These are phyloP conservation scores for Alternaria sp. DNA, from an alignment of 2,329 filamentous ascomycete species.

Conservation along the genomic window DNA sequence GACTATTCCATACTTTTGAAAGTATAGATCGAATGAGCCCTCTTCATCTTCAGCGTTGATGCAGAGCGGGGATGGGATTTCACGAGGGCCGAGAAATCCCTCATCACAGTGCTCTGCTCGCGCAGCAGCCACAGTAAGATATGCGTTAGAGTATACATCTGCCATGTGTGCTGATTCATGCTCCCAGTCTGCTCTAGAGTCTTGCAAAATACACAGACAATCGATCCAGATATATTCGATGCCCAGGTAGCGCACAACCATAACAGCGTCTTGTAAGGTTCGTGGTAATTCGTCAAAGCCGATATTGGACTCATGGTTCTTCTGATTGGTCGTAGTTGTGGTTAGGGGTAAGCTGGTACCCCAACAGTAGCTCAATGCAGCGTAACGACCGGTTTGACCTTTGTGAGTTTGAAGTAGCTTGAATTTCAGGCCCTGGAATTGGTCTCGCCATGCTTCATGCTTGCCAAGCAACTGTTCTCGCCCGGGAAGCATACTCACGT, in stretches of 20 bases:
- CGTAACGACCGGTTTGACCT: background rate
- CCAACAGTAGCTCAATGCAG: background rate
- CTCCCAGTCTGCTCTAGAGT: background rate
- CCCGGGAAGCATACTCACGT: background rate
- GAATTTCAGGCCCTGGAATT: accelerated
- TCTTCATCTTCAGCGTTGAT: background rate
- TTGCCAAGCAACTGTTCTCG: background rate
- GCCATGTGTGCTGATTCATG: background rate
- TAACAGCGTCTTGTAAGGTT: background rate
- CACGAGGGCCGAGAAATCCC: background rate
- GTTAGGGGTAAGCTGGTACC: accelerated
- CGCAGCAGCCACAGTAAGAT: background rate
- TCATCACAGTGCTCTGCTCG: background rate
- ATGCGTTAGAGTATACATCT: background rate
- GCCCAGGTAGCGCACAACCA: accelerated
- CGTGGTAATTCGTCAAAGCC: accelerated
- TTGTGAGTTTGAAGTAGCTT: background rate
- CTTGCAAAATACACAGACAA: background rate
- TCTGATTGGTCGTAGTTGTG: accelerated
- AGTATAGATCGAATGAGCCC: background rate
- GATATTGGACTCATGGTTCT: accelerated
- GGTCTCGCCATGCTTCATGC: background rate
- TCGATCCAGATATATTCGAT: background rate
- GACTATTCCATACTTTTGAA: no score
- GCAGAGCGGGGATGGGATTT: accelerated